phyloP scores from a whole-genome alignment of 768 basidiomycete species.

The Amanita exitialis region DNA sequence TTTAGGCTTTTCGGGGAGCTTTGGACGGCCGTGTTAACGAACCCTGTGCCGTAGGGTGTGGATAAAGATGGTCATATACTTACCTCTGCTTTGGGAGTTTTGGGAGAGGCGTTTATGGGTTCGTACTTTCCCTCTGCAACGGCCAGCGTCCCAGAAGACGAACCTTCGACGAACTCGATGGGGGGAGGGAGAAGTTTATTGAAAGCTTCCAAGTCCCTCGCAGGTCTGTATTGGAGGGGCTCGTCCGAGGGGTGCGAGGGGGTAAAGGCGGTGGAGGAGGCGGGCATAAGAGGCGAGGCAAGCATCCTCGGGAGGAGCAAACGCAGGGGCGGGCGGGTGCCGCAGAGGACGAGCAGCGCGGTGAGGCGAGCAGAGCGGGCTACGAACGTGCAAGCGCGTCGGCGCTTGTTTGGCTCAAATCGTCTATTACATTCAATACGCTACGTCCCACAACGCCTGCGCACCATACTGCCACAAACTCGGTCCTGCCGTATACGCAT shows the following conservation, averaged over 20 bases:
- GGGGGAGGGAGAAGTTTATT: conserved; percentile 73
- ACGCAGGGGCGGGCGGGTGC: background rate
- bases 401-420: background rate
- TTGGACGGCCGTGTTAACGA: background rate
- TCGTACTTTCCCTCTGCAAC: conserved; percentile 71
- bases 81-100: conserved; percentile 39
- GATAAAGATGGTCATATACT: conserved; percentile 13
- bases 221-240: conserved; percentile 47
- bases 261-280: conserved; percentile 32
- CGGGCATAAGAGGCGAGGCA: conserved; percentile 51
- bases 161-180: conserved; percentile 78
- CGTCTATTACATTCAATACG: background rate
- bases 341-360: background rate
- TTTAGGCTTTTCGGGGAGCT: conserved; percentile 13
- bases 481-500: background rate
- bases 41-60: background rate
- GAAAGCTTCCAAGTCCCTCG: conserved; percentile 65
- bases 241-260: conserved; percentile 40
- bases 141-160: conserved; percentile 65
- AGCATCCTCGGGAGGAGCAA: conserved; percentile 38
- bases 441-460: background rate
- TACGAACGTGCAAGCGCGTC: background rate
- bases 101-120: conserved; percentile 66
- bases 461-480: background rate
- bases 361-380: background rate